phyloP scores from a whole-genome alignment of 2,329 filamentous ascomycete genomes.

The Alternaria longipes region DNA sequence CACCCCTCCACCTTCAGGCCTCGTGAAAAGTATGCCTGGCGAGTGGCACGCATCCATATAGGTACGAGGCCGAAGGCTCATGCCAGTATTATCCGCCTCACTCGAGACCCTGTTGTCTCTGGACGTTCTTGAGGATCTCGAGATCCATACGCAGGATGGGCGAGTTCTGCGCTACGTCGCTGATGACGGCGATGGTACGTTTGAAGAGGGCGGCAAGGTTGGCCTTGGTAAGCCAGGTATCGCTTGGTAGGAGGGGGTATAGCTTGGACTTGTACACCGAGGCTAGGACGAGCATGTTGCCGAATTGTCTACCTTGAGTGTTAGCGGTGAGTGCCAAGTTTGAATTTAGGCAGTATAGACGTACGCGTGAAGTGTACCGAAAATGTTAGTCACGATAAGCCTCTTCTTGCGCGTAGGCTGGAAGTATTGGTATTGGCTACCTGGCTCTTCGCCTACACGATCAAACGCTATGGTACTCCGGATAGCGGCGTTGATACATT shows the following conservation, averaged over 20 bases:
- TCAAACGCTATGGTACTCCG: conserved; percentile 87
- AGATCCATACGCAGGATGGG: conserved; percentile 79
- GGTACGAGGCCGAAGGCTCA: no score
- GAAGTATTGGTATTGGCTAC: conserved; percentile 51
- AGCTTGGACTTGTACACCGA: conserved; percentile 74
- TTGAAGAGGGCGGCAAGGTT: conserved; percentile 39
- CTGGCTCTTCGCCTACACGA: conserved; percentile 57
- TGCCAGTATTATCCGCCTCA: not conserved
- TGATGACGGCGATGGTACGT: conserved; percentile 78
- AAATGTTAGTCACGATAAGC: conserved; percentile 90
- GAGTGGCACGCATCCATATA: no score
- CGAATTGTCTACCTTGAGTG: conserved; percentile 79
- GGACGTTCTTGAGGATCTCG: conserved; percentile 69
- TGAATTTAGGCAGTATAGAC: conserved; percentile 18
- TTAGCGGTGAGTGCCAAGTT: conserved; percentile 14
- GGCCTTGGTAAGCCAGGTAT: conserved; percentile 36
- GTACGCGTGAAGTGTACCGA: conserved; percentile 80
- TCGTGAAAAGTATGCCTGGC: no score
- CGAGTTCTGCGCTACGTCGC: conserved; percentile 73
- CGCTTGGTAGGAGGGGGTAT: conserved; percentile 41
- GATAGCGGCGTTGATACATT: conserved; percentile 69
- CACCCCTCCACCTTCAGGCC: no score
- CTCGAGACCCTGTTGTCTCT: conserved; percentile 29
- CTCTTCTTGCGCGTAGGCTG: conserved; percentile 68
- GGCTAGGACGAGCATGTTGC: conserved; percentile 89